phyloP scores from a whole-genome alignment of 179 eudicot species.

The Gypsophila paniculata region DNA sequence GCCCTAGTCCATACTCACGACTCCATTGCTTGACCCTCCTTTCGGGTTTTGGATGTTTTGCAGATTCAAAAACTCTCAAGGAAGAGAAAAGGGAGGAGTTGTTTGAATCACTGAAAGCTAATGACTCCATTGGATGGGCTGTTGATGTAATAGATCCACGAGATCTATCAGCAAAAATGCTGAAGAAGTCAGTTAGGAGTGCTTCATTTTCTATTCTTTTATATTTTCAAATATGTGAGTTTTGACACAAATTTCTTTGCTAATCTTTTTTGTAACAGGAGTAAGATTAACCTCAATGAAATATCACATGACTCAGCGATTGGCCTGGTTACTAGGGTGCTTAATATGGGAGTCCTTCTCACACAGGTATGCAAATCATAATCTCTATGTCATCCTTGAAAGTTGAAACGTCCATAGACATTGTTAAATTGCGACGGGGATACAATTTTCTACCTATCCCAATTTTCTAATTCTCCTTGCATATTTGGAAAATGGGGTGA shows the following conservation, averaged over 20 bases:
- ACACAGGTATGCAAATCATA: slow-evolving; percentile 55
- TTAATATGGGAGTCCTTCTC: slow-evolving; percentile 73
- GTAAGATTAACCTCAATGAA: slow-evolving; percentile 87
- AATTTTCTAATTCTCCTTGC: no score
- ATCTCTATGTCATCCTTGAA: background rate
- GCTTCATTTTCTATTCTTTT: slow-evolving; percentile 15
- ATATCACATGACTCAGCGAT: slow-evolving; percentile 91
- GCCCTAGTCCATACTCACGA: background rate
- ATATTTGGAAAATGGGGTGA: no score
- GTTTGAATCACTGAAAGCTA: slow-evolving; percentile 74
- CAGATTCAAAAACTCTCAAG: slow-evolving; percentile 94
- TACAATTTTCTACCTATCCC: no score
- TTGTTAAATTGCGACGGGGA: background rate
- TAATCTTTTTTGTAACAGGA: slow-evolving; percentile 38
- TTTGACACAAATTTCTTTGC: background rate
- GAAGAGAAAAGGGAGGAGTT: slow-evolving; percentile 93
- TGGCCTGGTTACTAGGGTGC: slow-evolving; percentile 70
- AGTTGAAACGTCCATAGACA: background rate
- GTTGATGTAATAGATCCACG: slow-evolving; percentile 91
- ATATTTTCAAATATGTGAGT: background rate
- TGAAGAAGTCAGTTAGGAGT: slow-evolving; percentile 55
- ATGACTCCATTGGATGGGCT: slow-evolving; percentile 88
- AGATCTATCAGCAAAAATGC: slow-evolving; percentile 94
- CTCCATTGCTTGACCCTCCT: slow-evolving; percentile 11
- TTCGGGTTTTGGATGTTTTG: slow-evolving; percentile 7